A percentile compares a stretch with the other conserved stretches of the same genome.
Evolutionary conservation across 805 yeast genomes (phyloP).

Genomic region (Candida incommunis): DNA sequence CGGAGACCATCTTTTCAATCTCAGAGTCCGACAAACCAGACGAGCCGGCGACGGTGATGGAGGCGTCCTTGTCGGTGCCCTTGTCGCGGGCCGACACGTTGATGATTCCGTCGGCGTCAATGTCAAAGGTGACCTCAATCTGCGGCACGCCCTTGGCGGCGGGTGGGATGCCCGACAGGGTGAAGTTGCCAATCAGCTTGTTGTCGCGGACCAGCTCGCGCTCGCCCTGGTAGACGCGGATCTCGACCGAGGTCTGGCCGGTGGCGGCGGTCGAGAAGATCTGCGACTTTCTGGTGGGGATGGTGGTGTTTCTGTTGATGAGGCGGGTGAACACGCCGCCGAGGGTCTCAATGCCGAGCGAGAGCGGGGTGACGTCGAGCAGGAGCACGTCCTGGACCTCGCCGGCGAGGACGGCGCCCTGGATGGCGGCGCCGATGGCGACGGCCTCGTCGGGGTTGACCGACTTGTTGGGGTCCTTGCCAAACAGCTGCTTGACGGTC

Average conservation of each 20-base stretch:
- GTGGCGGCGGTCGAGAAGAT: constrained; percentile 92
- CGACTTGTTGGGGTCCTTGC: constrained; percentile 74
- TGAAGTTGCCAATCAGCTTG: constrained; percentile 94
- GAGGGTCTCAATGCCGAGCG: constrained; percentile 92
- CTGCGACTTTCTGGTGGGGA: constrained; percentile 94
- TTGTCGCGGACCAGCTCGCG: constrained; percentile 96
- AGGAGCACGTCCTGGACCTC: constrained; percentile 85
- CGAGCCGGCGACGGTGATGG: constrained; percentile 92
- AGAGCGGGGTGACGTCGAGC: constrained; percentile 79
- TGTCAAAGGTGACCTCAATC: constrained; percentile 88
- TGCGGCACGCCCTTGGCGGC: constrained; percentile 93
- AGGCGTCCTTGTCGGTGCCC: constrained; percentile 85
- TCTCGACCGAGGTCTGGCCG: constrained; percentile 93
- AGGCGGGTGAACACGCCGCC: constrained; percentile 95
- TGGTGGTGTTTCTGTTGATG: constrained; percentile 87
- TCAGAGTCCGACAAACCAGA: constrained; percentile 84
- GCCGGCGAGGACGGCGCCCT: constrained; percentile 93
- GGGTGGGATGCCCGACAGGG: constrained; percentile 87
- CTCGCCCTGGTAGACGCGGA: constrained; percentile 98
- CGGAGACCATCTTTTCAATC: constrained; percentile 81
- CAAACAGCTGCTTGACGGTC: constrained; percentile 63
- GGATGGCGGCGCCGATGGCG: constrained; percentile 95
- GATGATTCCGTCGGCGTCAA: constrained; percentile 95
- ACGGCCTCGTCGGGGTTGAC: constrained; percentile 94
- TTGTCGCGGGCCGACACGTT: constrained; percentile 90